These are phyloP conservation scores for Eurotiales sp. DNA, from an alignment of 2,329 filamentous ascomycete genomes.

Conservation along the genomic window DNA sequence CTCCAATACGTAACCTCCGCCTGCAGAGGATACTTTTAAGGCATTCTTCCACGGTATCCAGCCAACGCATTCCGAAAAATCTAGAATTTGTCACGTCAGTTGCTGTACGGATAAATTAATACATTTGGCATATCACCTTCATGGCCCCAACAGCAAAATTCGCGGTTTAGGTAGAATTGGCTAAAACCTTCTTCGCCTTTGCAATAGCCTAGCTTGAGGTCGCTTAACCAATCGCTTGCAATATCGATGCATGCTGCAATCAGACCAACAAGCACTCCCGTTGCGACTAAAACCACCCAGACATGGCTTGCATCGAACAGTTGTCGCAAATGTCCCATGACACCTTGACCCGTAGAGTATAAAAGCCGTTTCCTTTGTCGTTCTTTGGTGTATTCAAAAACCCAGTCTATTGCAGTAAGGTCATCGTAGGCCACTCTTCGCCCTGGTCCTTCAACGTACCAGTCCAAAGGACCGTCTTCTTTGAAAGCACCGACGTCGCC, in stretches of 20 bases:
- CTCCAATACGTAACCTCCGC: slow-evolving; percentile 75
- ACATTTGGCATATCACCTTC: slow-evolving; percentile 48
- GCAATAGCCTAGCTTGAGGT: slow-evolving; percentile 88
- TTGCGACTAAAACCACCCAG: slow-evolving; percentile 83
- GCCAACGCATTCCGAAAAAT: slow-evolving; percentile 73
- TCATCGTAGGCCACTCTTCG: slow-evolving; percentile 92
- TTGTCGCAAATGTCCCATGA: slow-evolving; percentile 69
- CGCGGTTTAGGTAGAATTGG: slow-evolving; percentile 83
- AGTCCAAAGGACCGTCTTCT: slow-evolving; percentile 57
- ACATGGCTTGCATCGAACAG: slow-evolving; percentile 83
- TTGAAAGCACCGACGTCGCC: slow-evolving; percentile 32
- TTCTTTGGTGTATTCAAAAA: slow-evolving; percentile 97
- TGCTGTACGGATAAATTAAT: background rate
- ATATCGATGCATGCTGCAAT: slow-evolving; percentile 89
- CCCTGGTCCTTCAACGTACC: slow-evolving; percentile 86
- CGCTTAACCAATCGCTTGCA: slow-evolving; percentile 86
- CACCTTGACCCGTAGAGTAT: slow-evolving; percentile 62
- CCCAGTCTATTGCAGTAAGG: slow-evolving; percentile 97
- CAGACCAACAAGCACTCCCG: slow-evolving; percentile 76
- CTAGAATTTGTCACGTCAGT: slow-evolving; percentile 34
- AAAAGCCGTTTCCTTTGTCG: slow-evolving; percentile 79
- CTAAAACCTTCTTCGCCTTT: slow-evolving; percentile 72
- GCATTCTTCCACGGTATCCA: slow-evolving; percentile 84
- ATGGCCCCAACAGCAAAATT: slow-evolving; percentile 91
- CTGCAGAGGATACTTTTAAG: slow-evolving; percentile 61